Conservation (phyloP, 257 asterid genomes). For the Leptodermis oblonga region DNA sequence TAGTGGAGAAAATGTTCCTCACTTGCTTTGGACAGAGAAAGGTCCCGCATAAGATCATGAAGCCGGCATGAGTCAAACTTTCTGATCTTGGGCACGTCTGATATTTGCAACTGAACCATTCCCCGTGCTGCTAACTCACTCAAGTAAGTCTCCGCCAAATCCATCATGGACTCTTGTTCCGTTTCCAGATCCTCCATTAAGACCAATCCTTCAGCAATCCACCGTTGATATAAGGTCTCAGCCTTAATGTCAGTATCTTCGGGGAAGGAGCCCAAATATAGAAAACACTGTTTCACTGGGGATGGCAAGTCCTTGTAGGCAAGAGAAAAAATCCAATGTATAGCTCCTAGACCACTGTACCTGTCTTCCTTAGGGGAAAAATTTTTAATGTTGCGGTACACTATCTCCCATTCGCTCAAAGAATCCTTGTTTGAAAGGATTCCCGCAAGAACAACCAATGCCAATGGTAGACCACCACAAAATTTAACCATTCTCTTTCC, state of each 20-base stretch:
- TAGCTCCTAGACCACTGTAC: background rate
- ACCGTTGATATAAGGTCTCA: conserved; percentile 16
- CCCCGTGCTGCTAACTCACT: background rate
- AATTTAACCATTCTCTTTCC: conserved; percentile 5
- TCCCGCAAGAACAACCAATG: background rate
- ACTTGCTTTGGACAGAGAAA: conserved; percentile 14
- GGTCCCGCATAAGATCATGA: conserved; percentile 8
- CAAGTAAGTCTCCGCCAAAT: conserved; percentile 13
- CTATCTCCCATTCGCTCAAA: background rate
- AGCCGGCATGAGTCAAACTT: conserved; percentile 11
- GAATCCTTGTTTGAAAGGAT: background rate
- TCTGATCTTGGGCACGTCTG: background rate
- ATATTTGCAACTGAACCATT: conserved; percentile 13
- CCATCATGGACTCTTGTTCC: background rate
- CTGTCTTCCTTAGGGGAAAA: background rate
- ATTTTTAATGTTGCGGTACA: background rate
- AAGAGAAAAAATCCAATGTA: background rate
- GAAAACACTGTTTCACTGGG: conserved; percentile 23
- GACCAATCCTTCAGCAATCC: conserved; percentile 29
- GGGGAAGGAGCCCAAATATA: conserved; percentile 29
- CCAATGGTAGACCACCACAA: conserved; percentile 7
- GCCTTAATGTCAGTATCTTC: conserved; percentile 7
- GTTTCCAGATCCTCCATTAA: background rate
- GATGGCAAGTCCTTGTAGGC: conserved; percentile 17
- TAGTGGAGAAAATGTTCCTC: conserved; percentile 4